Evolutionary conservation across 2,329 filamentous ascomycete genomes (phyloP), one percentile per base, ranked within the genome.

Genomic region (Apiospora marii): DNA sequence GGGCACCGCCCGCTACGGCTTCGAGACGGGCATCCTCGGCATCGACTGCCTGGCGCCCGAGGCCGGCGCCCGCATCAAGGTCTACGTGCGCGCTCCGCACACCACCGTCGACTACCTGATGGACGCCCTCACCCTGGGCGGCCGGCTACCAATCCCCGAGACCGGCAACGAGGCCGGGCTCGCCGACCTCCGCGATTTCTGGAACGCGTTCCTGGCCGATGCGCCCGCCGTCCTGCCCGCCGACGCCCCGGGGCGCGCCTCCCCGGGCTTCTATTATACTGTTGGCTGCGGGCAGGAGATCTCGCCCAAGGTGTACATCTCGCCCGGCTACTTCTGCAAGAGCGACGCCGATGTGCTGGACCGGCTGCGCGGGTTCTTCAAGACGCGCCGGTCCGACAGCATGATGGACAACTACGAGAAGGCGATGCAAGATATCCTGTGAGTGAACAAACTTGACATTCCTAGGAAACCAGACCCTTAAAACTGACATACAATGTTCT

Each of bases 301-400:
- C 46, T 70, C 68, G 27, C 68, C 68, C 48, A 70, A 70, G 48
- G 48, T 70, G 8, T 70, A 70, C 48, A 53, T 70, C 68, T 70
- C 68, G 68, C 68, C 68, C 3, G 34, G 44, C 48, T 70, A 70
- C 48, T 70, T 70, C 68, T 70, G 68, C 68, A 70, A 58, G 68
- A 70, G 68, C 48, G 68, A 70, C 19, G 68, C 68, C 48, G 68
- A 70, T n/a, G 68, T 70, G 46, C 68, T 70, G 19, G 68, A 34
- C 10, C 44, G 68, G 27, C n/a, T 70, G 48, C 68, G 68, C 30
- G 34, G 16, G 27, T 70, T 51, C 68, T 70, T 70, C 48, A 70
- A 48, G 48, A 70, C 68, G 16, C 68, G 68, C 2, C 68, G 68
- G 27, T 53, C 68, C 19, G 48, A 70, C 19, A 4, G 8, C 16